Base-by-base conservation (phyloP, 495 filamentous ascomycete species). In the Lasiosphaeria ovina region DNA sequence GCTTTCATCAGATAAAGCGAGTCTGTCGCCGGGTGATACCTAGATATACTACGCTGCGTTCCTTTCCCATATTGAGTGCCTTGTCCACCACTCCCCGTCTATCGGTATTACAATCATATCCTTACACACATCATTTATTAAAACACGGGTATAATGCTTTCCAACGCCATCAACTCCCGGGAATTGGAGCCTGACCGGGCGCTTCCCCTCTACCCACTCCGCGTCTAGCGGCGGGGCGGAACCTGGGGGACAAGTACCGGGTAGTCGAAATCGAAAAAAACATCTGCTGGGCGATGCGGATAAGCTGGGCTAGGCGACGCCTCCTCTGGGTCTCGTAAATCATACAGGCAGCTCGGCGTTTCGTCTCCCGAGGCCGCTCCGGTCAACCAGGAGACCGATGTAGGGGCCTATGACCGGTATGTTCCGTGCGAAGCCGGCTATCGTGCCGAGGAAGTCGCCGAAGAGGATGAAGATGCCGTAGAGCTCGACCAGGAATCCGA, bases 391-490 rank as follows among this genome's bases (percentile, higher is more conserved):
- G 62, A 80, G 69, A 62, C 88, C 86, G 67, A 97, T 86, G 63
- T 90, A 93, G 7, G 91, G 89, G 31, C 92, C 92, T 9, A 97
- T 77, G 11, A 97, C 84, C 0, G 94, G 94, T 14, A 96, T 75
- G 68, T 89, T 92, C 40, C 87, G 85, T 32, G 89, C 88, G 71
- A 98, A 96, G 57, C 90, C 84, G 0, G 87, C 88, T 60, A 97
- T 91, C 12, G 93, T 97, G n/a, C 90, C 85, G 44, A 97, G 82
- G 74, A 97, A 97, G 71, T 98, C 94, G 24, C 93, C 93, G 78
- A 98, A 98, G 50, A 98, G 79, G 34, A 96, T 85, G 65, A 96
- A 82, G 40, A 98, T 90, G 34, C 94, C 94, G 74, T 97, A 98
- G 7, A 92, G 75, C 77, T 98, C 94, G 61, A 97, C 85, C 44